Evolutionary conservation across 495 filamentous ascomycete genomes (phyloP).

Genomic region (Penicillium atrosanguineum): DNA sequence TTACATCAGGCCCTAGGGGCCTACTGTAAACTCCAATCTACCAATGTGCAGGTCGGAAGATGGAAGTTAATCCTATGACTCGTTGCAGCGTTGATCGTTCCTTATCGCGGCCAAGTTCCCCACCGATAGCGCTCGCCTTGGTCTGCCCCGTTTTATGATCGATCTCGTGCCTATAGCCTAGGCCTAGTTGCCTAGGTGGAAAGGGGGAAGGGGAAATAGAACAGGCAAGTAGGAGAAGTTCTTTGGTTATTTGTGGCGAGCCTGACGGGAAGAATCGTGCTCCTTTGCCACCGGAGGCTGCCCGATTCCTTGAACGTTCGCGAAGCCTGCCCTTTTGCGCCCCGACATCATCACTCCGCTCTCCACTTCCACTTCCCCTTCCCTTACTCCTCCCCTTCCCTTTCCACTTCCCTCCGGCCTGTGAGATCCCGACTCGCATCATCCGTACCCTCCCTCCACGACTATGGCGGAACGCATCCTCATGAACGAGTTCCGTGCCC

Average conservation of each 20-base stretch:
- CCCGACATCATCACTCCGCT: conserved; percentile 6
- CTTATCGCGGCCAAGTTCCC: conserved; percentile 13
- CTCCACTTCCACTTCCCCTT: not conserved
- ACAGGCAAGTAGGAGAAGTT: not conserved
- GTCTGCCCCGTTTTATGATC: not conserved
- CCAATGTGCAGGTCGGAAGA: not conserved
- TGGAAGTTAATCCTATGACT: conserved; percentile 4
- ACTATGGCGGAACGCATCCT: conserved; percentile 74
- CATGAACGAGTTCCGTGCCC: conserved; percentile 82
- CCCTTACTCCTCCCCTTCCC: not conserved
- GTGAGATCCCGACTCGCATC: not conserved
- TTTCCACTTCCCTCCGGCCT: not conserved
- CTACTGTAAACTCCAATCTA: not conserved
- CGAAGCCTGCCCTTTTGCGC: not conserved
- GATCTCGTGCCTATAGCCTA: not conserved
- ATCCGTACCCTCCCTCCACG: not conserved
- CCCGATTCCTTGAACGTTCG: not conserved
- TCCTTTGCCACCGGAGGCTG: conserved; percentile 2
- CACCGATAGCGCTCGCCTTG: not conserved
- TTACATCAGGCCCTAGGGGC: too few species aligned
- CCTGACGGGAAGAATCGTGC: not conserved
- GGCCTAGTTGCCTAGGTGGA: not conserved
- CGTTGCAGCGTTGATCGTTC: conserved; percentile 13
- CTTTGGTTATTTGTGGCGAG: not conserved
- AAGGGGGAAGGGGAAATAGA: not conserved